Conservation (phyloP, 768 basidiomycete genomes). For the Inosperma sp. region DNA sequence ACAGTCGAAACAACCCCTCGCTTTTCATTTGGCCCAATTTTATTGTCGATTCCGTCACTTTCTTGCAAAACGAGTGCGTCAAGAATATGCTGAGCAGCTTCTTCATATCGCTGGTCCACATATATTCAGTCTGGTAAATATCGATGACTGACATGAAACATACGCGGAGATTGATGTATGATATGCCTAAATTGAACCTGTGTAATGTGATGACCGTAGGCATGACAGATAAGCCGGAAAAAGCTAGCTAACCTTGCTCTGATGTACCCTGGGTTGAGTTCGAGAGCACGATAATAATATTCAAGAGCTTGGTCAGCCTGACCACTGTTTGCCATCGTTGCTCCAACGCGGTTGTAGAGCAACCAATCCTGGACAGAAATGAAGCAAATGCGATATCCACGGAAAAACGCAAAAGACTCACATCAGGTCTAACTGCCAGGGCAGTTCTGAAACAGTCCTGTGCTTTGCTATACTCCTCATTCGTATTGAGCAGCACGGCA, state of each 20-base stretch:
- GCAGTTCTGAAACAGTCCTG: conserved; percentile 93
- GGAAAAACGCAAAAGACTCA: conserved; percentile 26
- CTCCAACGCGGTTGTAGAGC: conserved; percentile 90
- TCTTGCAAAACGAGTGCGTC: conserved; percentile 90
- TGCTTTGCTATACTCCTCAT: conserved; percentile 91
- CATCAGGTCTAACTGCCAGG: conserved; percentile 80
- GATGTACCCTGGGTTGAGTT: conserved; percentile 85
- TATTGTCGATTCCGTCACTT: conserved; percentile 63
- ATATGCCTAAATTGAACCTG: conserved; percentile 92
- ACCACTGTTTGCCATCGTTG: conserved; percentile 89
- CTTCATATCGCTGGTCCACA: conserved; percentile 65
- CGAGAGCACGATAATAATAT: conserved; percentile 83
- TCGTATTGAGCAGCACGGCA: conserved; percentile 87
- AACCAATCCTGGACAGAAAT: conserved; percentile 68
- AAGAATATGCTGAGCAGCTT: conserved; percentile 82
- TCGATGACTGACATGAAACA: conserved; percentile 16
- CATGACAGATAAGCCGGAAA: neutral
- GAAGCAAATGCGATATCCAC: conserved; percentile 5
- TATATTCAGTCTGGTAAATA: conserved; percentile 4
- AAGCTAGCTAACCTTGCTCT: conserved; percentile 63
- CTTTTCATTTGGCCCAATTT: conserved; percentile 40
- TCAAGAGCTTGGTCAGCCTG: conserved; percentile 73
- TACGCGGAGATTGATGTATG: conserved; percentile 82
- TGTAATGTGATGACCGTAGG: conserved; percentile 2
- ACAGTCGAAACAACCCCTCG: conserved; percentile 73